Conservation (phyloP, 148 eudicot species). For the Salicornia ramosissima region DNA sequence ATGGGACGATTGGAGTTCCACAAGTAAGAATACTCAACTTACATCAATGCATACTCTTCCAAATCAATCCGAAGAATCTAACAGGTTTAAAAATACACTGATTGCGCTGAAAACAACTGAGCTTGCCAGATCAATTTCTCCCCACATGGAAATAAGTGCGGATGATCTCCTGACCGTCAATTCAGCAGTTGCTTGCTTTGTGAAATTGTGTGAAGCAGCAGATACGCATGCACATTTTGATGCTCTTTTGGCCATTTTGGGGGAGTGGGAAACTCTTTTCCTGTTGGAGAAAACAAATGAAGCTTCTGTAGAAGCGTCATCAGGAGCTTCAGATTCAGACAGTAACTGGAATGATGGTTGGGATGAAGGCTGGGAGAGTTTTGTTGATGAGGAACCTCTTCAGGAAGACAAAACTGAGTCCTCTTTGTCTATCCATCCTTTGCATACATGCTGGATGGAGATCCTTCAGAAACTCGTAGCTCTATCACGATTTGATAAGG, state of each 20-base stretch:
- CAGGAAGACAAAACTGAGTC: constrained; percentile 38
- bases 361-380: constrained; percentile 95
- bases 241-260: constrained; percentile 54
- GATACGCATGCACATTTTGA: constrained; percentile 45
- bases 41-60: constrained; percentile 24
- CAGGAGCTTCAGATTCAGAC: constrained; percentile 39
- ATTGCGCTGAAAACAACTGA: constrained; percentile 82
- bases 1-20: constrained; percentile 49
- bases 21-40: constrained; percentile 28
- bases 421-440: constrained; percentile 55
- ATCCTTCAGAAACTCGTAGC: constrained; percentile 45
- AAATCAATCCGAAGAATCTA: constrained; percentile 46
- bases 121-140: constrained; percentile 56
- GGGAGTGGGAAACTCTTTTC: constrained; percentile 80
- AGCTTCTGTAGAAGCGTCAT: constrained; percentile 32
- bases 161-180: constrained; percentile 63
- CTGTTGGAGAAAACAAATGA: constrained; percentile 31
- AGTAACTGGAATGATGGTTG: constrained; percentile 76
- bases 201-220: constrained; percentile 53
- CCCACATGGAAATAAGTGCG: constrained; percentile 50
- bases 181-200: constrained; percentile 77
- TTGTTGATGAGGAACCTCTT: constrained; percentile 57
- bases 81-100: constrained; percentile 58
- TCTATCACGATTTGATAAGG: constrained; percentile 34
- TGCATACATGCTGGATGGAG: constrained; percentile 84